Evolutionary conservation across 2,329 filamentous ascomycete genomes (phyloP), one percentile per base, ranked within the genome.

Genomic region (Dothideomycetes sp.): DNA sequence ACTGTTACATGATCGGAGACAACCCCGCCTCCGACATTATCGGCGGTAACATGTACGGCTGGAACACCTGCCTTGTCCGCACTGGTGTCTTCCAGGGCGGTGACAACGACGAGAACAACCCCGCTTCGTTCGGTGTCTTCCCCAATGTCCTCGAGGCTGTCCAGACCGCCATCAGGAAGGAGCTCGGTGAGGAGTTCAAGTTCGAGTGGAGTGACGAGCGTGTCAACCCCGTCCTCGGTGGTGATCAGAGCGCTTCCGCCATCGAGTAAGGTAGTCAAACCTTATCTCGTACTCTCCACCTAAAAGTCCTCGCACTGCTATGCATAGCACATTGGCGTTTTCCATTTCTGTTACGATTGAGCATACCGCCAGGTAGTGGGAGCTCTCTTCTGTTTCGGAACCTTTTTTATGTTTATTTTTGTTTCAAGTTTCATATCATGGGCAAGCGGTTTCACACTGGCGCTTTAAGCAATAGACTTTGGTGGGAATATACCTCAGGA

Each of bases 51-150:
- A 81, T 79, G 72, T 84, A 86, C 60, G 79, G 79, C 44, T 86
- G 81, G 82, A 86, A 86, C 64, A 85, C 81, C 3, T 85, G 81
- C 55, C 63, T 86, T 40, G 81, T 86, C 41, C 75, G 81, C 54
- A 86, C 81, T 0, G 82, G 82, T 63, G 81, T 86, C 35, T 85
- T 81, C 72, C 79, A 84, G 64, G 81, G 81, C 45, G 79, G 75
- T 14, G 79, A 77, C 43, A 86, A 86, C 55, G 82, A 86, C 54
- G 71, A 79, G 59, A 69, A 84, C 63, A 86, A 84, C 63, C 81
- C 81, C 1, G 81, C 81, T 54, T 82, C 72, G 64, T 84, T 85
- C 54, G 81, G 81, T 47, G 81, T 86, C 31, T 86, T 86, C 63
- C 59, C 66, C 44, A 83, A 84, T 52, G 81, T 86, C 10, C 66